These are phyloP conservation scores for Waitea zeae DNA, from an alignment of 1,284 basidiomycete species.

Conservation along the genomic window DNA sequence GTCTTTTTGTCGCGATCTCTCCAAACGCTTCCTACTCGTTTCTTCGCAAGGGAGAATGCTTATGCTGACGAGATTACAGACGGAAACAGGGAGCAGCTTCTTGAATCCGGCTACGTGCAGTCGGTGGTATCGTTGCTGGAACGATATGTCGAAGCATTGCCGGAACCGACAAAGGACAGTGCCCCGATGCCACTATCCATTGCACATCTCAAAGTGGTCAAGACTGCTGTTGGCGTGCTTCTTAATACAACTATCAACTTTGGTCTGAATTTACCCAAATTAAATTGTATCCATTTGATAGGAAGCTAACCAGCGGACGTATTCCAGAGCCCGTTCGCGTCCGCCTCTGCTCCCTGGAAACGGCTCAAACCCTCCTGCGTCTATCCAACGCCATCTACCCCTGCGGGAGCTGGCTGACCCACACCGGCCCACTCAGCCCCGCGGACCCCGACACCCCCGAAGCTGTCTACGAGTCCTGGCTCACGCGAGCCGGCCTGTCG, in stretches of 20 bases:
- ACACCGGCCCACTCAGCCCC: slow-evolving; percentile 6
- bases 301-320: not conserved
- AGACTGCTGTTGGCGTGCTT: slow-evolving; percentile 65
- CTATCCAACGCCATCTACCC: slow-evolving; percentile 56
- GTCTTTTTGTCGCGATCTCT: not conserved
- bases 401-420: slow-evolving; percentile 37
- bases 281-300: not conserved
- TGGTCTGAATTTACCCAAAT: slow-evolving; percentile 25
- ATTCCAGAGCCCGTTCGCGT: slow-evolving; percentile 55
- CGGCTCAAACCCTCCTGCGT: slow-evolving; percentile 47
- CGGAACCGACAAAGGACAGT: slow-evolving; percentile 17
- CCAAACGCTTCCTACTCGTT: not conserved
- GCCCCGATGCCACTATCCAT: slow-evolving; percentile 32
- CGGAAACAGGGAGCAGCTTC: slow-evolving; percentile 48
- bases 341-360: slow-evolving; percentile 45
- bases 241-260: slow-evolving; percentile 68
- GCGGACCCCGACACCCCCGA: slow-evolving; percentile 9
- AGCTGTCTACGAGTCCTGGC: slow-evolving; percentile 39
- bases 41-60: slow-evolving; percentile 4
- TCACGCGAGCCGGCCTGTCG: slow-evolving; percentile 40
- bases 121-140: slow-evolving; percentile 47
- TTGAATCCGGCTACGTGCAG: slow-evolving; percentile 55
- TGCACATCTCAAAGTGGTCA: slow-evolving; percentile 52
- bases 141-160: slow-evolving; percentile 42
- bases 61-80: slow-evolving; percentile 14